These are phyloP conservation scores for Parastagonospora avenae DNA, from an alignment of 2,329 filamentous ascomycete species.

Conservation along the genomic window DNA sequence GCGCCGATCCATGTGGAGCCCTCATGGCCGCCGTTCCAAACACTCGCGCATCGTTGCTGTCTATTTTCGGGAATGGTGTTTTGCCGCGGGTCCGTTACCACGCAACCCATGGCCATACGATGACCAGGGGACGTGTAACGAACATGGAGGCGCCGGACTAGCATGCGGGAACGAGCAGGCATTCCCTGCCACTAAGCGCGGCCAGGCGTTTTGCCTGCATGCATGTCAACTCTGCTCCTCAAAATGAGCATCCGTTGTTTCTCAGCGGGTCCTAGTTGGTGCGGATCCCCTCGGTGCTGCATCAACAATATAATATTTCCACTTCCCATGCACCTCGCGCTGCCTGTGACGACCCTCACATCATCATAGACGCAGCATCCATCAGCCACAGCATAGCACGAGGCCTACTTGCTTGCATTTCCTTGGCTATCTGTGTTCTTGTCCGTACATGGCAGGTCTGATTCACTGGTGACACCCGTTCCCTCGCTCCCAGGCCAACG, in stretches of 20 bases:
- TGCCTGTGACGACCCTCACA: constrained; percentile 14
- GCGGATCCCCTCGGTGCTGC: constrained; percentile 26
- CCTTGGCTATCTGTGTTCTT: constrained; percentile 13
- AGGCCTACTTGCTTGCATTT: constrained; percentile 15
- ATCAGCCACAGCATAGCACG: constrained; percentile 32
- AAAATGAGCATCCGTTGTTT: constrained; percentile 31
- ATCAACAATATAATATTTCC: constrained; percentile 35
- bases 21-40: constrained; percentile 30
- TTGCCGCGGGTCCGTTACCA: constrained; percentile 31
- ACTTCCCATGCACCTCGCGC: constrained; percentile 19
- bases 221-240: constrained; percentile 18
- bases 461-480: constrained; percentile 38
- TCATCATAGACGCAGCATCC: constrained; percentile 14
- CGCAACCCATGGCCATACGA: constrained; percentile 10
- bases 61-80: constrained; percentile 35
- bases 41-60: constrained; percentile 28
- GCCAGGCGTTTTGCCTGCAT: constrained; percentile 19
- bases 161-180: constrained; percentile 25
- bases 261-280: constrained; percentile 24
- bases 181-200: constrained; percentile 20
- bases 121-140: constrained; percentile 5
- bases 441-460: constrained; percentile 20
- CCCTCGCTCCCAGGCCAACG: constrained; percentile 26
- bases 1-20: constrained; percentile 21
- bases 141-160: constrained; percentile 29